Evolutionary conservation across 352 stramenopile species (phyloP), one percentile per base, ranked within the genome.

Genomic region (Pelagophyceae sp.): DNA sequence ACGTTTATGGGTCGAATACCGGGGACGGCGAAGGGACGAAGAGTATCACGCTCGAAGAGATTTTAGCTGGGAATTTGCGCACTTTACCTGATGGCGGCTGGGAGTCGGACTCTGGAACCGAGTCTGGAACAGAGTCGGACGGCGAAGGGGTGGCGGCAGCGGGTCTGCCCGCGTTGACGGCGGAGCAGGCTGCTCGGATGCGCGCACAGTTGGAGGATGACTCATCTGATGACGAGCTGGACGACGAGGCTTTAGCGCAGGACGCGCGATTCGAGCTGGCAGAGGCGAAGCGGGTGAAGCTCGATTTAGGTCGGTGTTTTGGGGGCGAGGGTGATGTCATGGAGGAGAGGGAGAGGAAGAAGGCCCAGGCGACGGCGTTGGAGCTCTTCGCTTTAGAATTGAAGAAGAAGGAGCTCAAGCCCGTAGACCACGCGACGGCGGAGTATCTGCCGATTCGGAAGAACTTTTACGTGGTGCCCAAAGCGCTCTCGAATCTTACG

Each of bases 401-500:
- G 63, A 90, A 89, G 72, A 89, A 89, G 77, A 90, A 90, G 72
- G 85, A 90, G 78, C 82, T 90, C 45, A 94, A 98, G 80, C 84
- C 93, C 0, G 93, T 99, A 6, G 95, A 99, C 83, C 96, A 99
- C 82, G 87, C 85, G 3, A 87, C 90, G 76, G 91, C 99, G 31
- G 92, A 97, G 40, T 99, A 99, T 80, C 83, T 98, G 23, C 79
- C 89, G 15, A 96, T 99, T 79, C 90, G 96, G 67, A 99, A 99
- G 87, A 98, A 99, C 80, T 95, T 99, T 45, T 99, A 98, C 80
- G 92, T 99, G 25, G 90, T 97, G 27, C 96, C 96, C 23, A 91
- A 92, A 63, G 90, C 93, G 54, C 90, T 99, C 75, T 93, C 93
- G 40, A 83, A 87, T 33, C 83, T 98, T 65, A 89, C 89, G 0